Evolutionary conservation across 1,139 yeast genomes (phyloP).

Genomic region (Saccharomycopsis phalli): DNA sequence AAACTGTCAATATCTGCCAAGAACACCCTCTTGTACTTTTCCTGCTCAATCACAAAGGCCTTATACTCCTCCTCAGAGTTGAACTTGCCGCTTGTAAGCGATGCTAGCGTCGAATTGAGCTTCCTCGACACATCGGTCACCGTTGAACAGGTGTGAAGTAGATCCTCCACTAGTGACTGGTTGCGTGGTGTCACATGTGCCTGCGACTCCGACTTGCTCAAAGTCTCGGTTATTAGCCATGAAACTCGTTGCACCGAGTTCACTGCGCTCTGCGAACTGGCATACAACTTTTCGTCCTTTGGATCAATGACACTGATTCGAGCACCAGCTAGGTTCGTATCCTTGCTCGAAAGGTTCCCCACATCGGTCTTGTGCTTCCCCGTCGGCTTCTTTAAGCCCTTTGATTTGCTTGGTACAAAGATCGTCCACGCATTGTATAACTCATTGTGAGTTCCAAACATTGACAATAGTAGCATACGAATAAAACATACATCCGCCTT

Average conservation of each 20-base stretch:
- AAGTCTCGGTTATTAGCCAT: slow-evolving; percentile 8
- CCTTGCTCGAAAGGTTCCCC: not conserved
- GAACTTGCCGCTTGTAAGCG: slow-evolving; percentile 9
- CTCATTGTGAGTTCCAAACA: slow-evolving; percentile 41
- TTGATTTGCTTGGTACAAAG: slow-evolving; percentile 24
- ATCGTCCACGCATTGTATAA: slow-evolving; percentile 36
- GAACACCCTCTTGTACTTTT: slow-evolving; percentile 14
- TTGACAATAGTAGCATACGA: slow-evolving; percentile 39
- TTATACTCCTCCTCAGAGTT: slow-evolving; percentile 11
- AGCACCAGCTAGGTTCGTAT: slow-evolving; percentile 12
- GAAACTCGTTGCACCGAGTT: slow-evolving; percentile 15
- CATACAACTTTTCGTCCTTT: slow-evolving; percentile 17
- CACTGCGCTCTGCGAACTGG: slow-evolving; percentile 16
- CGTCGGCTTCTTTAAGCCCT: not conserved
- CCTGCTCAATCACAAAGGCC: slow-evolving; percentile 14
- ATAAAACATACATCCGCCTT: slow-evolving; percentile 41
- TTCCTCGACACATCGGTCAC: slow-evolving; percentile 12
- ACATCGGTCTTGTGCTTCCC: not conserved
- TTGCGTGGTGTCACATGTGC: slow-evolving; percentile 3
- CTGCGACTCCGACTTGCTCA: slow-evolving; percentile 5
- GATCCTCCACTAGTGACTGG: slow-evolving; percentile 9
- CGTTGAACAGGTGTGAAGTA: slow-evolving; percentile 9
- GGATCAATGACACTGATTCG: slow-evolving; percentile 19
- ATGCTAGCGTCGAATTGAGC: slow-evolving; percentile 12
- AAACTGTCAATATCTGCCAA: slow-evolving; percentile 15